Evolutionary conservation across 306 rosid species (phyloP).

Genomic region (Pueraria montana): DNA sequence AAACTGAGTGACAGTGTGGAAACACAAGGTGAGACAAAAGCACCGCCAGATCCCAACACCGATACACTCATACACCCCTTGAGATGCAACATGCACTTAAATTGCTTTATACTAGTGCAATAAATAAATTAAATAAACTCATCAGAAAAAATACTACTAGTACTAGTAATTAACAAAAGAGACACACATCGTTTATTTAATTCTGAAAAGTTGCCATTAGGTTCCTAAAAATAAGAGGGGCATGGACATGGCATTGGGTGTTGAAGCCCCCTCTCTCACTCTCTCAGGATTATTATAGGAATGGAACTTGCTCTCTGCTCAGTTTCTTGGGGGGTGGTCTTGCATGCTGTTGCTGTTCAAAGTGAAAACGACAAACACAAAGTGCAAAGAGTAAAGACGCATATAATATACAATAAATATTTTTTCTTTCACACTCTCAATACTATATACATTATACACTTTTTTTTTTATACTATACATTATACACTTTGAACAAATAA

Average conservation of each 20-base stretch:
- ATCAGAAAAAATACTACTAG: neutral
- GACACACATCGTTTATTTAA: slow-evolving; percentile 5
- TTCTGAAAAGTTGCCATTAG: slow-evolving; percentile 41
- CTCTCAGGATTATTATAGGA: slow-evolving; percentile 14
- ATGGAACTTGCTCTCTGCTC: slow-evolving; percentile 41
- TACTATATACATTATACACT: neutral
- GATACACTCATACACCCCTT: slow-evolving; percentile 22
- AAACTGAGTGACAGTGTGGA: slow-evolving; percentile 45
- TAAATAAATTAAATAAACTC: neutral
- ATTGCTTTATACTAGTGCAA: neutral
- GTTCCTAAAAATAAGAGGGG: slow-evolving; percentile 48
- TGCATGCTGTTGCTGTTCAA: slow-evolving; percentile 52
- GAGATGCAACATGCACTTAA: neutral
- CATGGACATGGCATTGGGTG: slow-evolving; percentile 52
- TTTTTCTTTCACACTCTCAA: neutral
- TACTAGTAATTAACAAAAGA: neutral
- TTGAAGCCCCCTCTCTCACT: slow-evolving; percentile 50
- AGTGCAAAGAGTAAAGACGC: slow-evolving; percentile 1
- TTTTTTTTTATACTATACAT: no score
- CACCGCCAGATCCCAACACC: slow-evolving; percentile 73
- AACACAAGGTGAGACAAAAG: slow-evolving; percentile 63
- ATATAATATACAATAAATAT: neutral
- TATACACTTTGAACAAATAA: neutral
- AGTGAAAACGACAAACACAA: slow-evolving; percentile 63
- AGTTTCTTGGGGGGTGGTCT: slow-evolving; percentile 49